Percentiles rank a stretch among this genome's conserved stretches.
These are phyloP conservation scores for Tolypocladium cylindrosporum DNA, from an alignment of 2,329 filamentous ascomycete species.

Conservation along the genomic window DNA sequence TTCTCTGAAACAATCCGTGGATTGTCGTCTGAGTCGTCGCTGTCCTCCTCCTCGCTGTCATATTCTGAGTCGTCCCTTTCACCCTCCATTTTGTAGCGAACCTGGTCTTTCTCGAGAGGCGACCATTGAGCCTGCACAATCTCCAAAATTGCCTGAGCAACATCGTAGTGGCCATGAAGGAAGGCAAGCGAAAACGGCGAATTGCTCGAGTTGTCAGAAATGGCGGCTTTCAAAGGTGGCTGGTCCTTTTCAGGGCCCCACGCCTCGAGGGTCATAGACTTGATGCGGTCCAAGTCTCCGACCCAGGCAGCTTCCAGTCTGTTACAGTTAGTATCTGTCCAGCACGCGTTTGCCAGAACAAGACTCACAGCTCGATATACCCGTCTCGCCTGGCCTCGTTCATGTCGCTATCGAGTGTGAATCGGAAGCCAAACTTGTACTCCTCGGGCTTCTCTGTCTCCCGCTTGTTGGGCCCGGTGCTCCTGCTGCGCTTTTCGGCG, in stretches of 20 bases:
- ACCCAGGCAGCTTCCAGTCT: conserved; percentile 65
- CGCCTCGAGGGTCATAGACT: conserved; percentile 48
- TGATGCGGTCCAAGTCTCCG: conserved; percentile 58
- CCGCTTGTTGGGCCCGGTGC: background rate
- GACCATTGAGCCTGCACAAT: conserved; percentile 62
- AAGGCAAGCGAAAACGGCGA: conserved; percentile 61
- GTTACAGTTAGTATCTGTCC: background rate
- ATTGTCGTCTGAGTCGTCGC: conserved; percentile 24
- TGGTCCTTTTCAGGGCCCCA: conserved; percentile 46
- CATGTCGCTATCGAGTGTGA: conserved; percentile 41
- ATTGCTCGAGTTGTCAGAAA: conserved; percentile 38
- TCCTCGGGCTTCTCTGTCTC: conserved; percentile 15
- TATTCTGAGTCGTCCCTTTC: conserved; percentile 26
- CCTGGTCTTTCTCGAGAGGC: conserved; percentile 40
- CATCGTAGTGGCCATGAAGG: conserved; percentile 50
- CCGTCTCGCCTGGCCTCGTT: conserved; percentile 44
- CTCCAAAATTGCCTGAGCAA: conserved; percentile 57
- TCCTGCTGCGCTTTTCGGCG: conserved; percentile 6
- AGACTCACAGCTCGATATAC: conserved; percentile 53
- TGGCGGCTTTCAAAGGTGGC: conserved; percentile 54
- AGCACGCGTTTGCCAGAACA: background rate
- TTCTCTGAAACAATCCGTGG: conserved; percentile 41
- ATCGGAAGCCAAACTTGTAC: conserved; percentile 42
- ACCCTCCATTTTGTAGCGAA: conserved; percentile 36
- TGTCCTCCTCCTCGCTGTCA: conserved; percentile 19